Evolutionary conservation across 129 eudicot species (phyloP).

Genomic region (Lactuca saligna): DNA sequence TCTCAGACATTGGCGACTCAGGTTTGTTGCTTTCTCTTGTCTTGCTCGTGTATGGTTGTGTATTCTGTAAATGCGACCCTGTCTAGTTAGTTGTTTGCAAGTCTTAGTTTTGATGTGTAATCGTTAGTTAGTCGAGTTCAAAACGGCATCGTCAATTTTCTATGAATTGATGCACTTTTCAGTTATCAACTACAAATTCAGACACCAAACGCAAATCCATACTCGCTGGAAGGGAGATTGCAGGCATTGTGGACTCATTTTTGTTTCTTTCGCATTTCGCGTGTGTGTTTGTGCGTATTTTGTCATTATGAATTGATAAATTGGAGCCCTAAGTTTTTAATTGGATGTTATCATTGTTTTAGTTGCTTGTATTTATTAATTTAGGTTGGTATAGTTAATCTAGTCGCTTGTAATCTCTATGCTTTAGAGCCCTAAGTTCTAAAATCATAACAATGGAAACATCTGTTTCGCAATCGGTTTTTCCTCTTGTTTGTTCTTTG

Average conservation of each 20-base stretch:
- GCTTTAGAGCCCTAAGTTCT: neutral
- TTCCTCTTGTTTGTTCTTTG: neutral
- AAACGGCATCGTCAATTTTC: neutral
- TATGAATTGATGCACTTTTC: neutral
- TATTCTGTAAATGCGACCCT: neutral
- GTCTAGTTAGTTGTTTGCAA: neutral
- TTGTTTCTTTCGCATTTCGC: neutral
- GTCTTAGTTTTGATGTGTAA: neutral
- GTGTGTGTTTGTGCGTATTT: neutral
- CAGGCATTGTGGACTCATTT: neutral
- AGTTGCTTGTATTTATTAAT: neutral
- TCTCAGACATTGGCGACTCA: constrained; percentile 3
- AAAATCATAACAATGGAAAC: neutral
- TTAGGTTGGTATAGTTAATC: neutral
- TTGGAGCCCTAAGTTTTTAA: constrained; percentile 9
- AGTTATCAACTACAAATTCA: constrained; percentile 1
- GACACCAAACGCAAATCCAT: neutral
- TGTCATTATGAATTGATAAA: neutral
- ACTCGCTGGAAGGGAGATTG: too few relatives aligned
- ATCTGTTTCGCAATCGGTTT: neutral
- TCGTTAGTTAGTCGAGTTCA: neutral
- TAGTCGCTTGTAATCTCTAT: neutral
- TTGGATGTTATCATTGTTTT: neutral
- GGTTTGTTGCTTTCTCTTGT: neutral
- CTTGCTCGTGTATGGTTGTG: neutral